These are phyloP conservation scores for Umbelopsis sp. DNA, from an alignment of 192 early-diverging fungal genomes.

Conservation along the genomic window DNA sequence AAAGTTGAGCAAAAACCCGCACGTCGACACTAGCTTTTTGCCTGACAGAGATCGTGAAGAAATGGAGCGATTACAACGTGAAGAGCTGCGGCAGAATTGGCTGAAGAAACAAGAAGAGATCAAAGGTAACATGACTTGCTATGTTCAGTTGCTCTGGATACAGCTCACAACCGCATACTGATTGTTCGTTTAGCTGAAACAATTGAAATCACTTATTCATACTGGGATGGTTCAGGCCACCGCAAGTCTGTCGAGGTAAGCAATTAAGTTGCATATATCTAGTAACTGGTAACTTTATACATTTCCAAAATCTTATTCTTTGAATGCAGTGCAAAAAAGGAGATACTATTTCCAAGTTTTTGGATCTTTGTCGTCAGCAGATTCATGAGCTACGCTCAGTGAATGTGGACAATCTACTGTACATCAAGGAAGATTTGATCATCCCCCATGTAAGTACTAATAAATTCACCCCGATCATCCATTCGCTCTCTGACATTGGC, in stretches of 20 bases:
- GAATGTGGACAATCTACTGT: slow-evolving; percentile 86
- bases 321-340: slow-evolving; percentile 70
- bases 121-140: slow-evolving; percentile 58
- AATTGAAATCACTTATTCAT: slow-evolving; percentile 88
- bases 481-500: neutral
- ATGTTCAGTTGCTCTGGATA: neutral
- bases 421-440: slow-evolving; percentile 95
- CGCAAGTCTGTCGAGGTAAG: slow-evolving; percentile 73
- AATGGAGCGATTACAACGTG: slow-evolving; percentile 68
- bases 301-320: neutral
- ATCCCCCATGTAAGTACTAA: slow-evolving; percentile 79
- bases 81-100: slow-evolving; percentile 83
- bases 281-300: neutral
- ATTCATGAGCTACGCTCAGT: slow-evolving; percentile 79
- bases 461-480: neutral
- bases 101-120: slow-evolving; percentile 77
- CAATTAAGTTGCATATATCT: neutral
- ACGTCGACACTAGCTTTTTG: slow-evolving; percentile 90
- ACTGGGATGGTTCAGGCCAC: slow-evolving; percentile 97
- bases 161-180: neutral
- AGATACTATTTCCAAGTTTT: slow-evolving; percentile 85
- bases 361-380: slow-evolving; percentile 82
- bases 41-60: slow-evolving; percentile 90
- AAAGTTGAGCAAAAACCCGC: slow-evolving; percentile 80
- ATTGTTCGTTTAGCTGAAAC: slow-evolving; percentile 55